These are phyloP conservation scores for Hypoxylon sp. DNA, from an alignment of 2,329 filamentous ascomycete species.

Conservation along the genomic window DNA sequence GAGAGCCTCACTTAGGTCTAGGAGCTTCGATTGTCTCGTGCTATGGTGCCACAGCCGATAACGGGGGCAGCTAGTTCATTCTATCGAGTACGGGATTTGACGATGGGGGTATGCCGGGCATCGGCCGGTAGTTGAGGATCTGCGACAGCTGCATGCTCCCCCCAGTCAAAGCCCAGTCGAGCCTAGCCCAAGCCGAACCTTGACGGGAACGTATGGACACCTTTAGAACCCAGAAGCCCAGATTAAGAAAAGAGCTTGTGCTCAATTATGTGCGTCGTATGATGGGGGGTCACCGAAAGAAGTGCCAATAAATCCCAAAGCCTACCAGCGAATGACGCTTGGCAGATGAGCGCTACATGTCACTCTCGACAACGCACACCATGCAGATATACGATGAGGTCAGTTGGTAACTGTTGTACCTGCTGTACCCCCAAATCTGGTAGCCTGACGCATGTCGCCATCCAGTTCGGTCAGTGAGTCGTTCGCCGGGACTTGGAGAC, in stretches of 20 bases:
- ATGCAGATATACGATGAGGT: slow-evolving; percentile 35
- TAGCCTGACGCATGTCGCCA: slow-evolving; percentile 38
- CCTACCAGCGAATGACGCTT: slow-evolving; percentile 8
- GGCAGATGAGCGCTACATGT: slow-evolving; percentile 16
- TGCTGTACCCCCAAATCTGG: slow-evolving; percentile 28
- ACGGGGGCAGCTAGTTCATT: slow-evolving; percentile 23
- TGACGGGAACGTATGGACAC: slow-evolving; percentile 22
- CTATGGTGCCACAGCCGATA: slow-evolving; percentile 36
- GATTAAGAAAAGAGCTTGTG: slow-evolving; percentile 20
- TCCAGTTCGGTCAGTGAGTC: slow-evolving; percentile 24
- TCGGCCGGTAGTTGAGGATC: slow-evolving; percentile 46
- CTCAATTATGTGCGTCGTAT: slow-evolving; percentile 27
- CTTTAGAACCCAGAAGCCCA: slow-evolving; percentile 23
- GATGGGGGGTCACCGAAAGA: slow-evolving; percentile 7
- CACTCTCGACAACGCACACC: slow-evolving; percentile 26
- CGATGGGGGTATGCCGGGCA: slow-evolving; percentile 36
- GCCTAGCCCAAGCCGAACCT: slow-evolving; percentile 24
- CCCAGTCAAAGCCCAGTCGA: slow-evolving; percentile 13
- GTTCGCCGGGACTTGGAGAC: slow-evolving; percentile 35
- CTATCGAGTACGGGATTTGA: slow-evolving; percentile 26
- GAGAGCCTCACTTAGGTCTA: neutral
- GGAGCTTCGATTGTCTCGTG: slow-evolving; percentile 12
- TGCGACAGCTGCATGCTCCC: slow-evolving; percentile 34
- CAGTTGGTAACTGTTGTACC: slow-evolving; percentile 33
- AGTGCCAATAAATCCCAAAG: slow-evolving; percentile 13